Evolutionary conservation across 306 rosid species (phyloP).

Genomic region (Cucumis hystrix): DNA sequence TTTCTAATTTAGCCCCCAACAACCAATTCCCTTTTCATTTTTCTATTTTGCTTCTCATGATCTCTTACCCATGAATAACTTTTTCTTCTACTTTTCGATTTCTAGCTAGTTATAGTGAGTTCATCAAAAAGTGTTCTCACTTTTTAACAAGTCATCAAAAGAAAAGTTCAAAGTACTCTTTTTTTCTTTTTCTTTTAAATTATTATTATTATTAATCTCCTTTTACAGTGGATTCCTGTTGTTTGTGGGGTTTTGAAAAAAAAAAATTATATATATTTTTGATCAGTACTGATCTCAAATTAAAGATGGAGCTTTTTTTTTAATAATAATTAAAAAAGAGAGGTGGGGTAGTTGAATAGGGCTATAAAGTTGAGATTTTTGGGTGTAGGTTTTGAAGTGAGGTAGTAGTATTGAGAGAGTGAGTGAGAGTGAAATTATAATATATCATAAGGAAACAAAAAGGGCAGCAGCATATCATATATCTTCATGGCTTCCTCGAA

Average conservation of each 20-base stretch:
- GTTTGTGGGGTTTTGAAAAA: constrained; percentile 11
- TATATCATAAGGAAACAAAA: constrained; percentile 25
- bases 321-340: not conserved
- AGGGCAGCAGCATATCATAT: not conserved
- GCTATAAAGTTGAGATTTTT: constrained; percentile 53
- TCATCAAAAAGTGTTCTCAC: constrained; percentile 13
- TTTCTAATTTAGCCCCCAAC: constrained; percentile 74
- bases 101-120: constrained; percentile 7
- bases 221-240: constrained; percentile 82
- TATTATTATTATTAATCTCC: constrained; percentile 30
- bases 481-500: constrained; percentile 82
- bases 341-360: constrained; percentile 40
- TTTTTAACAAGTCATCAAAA: not conserved
- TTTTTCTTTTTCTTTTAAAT: constrained; percentile 4
- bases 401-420: not conserved
- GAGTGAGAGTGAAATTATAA: constrained; percentile 20
- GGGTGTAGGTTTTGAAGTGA: constrained; percentile 13
- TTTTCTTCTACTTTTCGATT: constrained; percentile 20
- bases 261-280: not conserved
- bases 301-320: constrained; percentile 14
- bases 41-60: constrained; percentile 57
- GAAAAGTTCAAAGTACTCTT: not conserved
- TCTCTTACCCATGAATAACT: constrained; percentile 28
- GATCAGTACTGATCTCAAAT: not conserved
- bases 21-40: constrained; percentile 40